A percentile compares a stretch with the other conserved stretches of the same genome.
Evolutionary conservation across 352 stramenopile species (phyloP).

Genomic region (Globisporangium nagaii): DNA sequence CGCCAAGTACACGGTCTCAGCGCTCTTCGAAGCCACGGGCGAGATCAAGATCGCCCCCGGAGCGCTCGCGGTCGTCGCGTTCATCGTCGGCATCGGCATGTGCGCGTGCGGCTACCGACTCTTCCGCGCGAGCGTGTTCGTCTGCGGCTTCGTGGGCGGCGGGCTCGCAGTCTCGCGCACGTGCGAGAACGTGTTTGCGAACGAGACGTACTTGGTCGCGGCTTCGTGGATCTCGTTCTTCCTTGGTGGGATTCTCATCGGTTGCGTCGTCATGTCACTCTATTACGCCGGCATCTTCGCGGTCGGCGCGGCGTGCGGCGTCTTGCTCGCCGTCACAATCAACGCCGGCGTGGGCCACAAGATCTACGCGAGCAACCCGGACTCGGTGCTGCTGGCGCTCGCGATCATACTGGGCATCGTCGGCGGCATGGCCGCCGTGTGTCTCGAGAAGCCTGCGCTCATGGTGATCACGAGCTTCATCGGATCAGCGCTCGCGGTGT

Average conservation of each 20-base stretch:
- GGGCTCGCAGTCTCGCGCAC: slow-evolving; percentile 40
- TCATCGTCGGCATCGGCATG: slow-evolving; percentile 43
- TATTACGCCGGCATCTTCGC: slow-evolving; percentile 52
- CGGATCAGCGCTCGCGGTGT: slow-evolving; percentile 35
- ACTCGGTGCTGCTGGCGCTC: slow-evolving; percentile 46
- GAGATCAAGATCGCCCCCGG: slow-evolving; percentile 25
- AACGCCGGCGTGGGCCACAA: slow-evolving; percentile 49
- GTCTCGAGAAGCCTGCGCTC: slow-evolving; percentile 52
- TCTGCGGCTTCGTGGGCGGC: slow-evolving; percentile 51
- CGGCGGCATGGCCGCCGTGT: slow-evolving; percentile 33
- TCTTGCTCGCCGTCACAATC: slow-evolving; percentile 49
- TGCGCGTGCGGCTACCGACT: slow-evolving; percentile 46
- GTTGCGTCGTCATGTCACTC: slow-evolving; percentile 41
- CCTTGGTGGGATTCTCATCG: slow-evolving; percentile 43
- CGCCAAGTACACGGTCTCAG: slow-evolving; percentile 2
- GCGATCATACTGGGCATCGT: slow-evolving; percentile 38
- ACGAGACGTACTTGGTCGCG: slow-evolving; percentile 44
- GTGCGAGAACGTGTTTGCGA: slow-evolving; percentile 47
- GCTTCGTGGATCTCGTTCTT: slow-evolving; percentile 73
- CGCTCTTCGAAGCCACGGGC: slow-evolving; percentile 7
- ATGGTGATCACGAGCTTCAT: slow-evolving; percentile 43
- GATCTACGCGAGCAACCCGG: slow-evolving; percentile 48
- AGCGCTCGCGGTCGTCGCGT: slow-evolving; percentile 29
- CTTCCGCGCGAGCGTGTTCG: slow-evolving; percentile 54
- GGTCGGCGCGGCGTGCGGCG: slow-evolving; percentile 44